These are phyloP conservation scores for Amphibolis antarctica DNA, from an alignment of 106 monocot genomes.

Conservation along the genomic window DNA sequence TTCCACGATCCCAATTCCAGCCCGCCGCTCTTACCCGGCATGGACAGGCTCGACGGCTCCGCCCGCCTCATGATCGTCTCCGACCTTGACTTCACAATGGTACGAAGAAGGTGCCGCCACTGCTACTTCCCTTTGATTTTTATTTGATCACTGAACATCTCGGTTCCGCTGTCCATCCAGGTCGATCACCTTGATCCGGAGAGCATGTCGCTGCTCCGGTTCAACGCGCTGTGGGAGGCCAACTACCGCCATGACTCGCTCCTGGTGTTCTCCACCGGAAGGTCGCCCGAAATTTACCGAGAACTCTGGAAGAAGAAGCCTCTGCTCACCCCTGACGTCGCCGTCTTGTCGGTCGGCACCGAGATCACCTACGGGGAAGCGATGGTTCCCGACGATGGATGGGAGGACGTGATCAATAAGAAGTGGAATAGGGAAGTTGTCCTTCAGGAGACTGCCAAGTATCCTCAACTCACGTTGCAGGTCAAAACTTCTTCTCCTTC, in stretches of 20 bases:
- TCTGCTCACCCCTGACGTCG: slow-evolving; percentile 15
- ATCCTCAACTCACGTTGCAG: slow-evolving; percentile 18
- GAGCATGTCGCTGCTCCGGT: slow-evolving; percentile 19
- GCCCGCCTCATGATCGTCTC: slow-evolving; percentile 82
- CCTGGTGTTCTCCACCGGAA: slow-evolving; percentile 26
- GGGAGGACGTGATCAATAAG: slow-evolving; percentile 16
- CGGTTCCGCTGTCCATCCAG: slow-evolving; percentile 1
- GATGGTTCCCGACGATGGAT: slow-evolving; percentile 20
- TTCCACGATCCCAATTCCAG: background rate
- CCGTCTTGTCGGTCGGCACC: slow-evolving; percentile 25
- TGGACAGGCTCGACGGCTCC: slow-evolving; percentile 51
- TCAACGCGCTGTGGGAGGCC: slow-evolving; percentile 27
- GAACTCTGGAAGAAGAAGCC: slow-evolving; percentile 14
- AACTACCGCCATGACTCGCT: slow-evolving; percentile 18
- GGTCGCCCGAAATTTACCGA: slow-evolving; percentile 13
- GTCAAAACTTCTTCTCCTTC: slow-evolving; percentile 5
- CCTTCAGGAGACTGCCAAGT: slow-evolving; percentile 16
- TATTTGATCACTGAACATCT: background rate
- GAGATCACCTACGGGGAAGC: slow-evolving; percentile 29
- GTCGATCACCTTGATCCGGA: slow-evolving; percentile 22
- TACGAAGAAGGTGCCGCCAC: slow-evolving; percentile 13
- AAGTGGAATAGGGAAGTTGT: slow-evolving; percentile 17
- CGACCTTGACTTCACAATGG: slow-evolving; percentile 91
- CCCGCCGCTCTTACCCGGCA: background rate
- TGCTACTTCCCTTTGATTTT: background rate